Evolutionary conservation across 106 monocot species (phyloP), one percentile per base, ranked within the genome.

Genomic region (Dendrobium chrysotoxum): DNA sequence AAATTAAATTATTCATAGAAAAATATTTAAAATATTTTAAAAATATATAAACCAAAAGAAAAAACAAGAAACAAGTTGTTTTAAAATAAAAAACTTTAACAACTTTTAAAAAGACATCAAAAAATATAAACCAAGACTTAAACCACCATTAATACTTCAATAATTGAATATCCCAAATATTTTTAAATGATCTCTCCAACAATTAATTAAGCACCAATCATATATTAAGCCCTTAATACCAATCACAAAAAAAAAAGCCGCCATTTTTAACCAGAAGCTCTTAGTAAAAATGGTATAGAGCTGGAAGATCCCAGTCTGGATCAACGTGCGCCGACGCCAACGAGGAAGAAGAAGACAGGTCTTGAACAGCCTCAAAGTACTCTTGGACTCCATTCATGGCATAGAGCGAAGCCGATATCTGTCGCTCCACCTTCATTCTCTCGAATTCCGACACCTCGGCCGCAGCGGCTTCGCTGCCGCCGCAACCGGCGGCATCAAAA

Each of bases 331-430:
- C 4, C 71, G 80, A 78, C 17, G 83, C 54, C 41, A 35, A 31
- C 21, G 74, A 42, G 6, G 74, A 42, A 7, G 74, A 74, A 25
- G 74, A 74, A n/a, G 74, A 74, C 41, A 74, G 16, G 61, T 86
- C 88, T 5, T 82, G 81, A 25, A 88, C 73, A 9, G 83, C 77
- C 46, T 92, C 87, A 35, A 89, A 85, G 75, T 92, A 89, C 83
- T 92, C 91, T 39, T 87, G 87, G 30, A 89, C 82, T 26, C 89
- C 89, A 39, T 83, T 89, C 61, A 85, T 88, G 15, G 88, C 80
- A 38, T 85, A 88, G 5, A 88, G 85, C 26, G 88, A 88, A 0
- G 88, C 88, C 20, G 88, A 88, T 70, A 88, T 85, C 77, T 85
- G 88, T 73, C 88, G 79, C 82, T 85, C 88, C 88, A 88, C 88